Conservation (phyloP, 2,329 filamentous ascomycete genomes). For the Trematosphaeria pertusa region DNA sequence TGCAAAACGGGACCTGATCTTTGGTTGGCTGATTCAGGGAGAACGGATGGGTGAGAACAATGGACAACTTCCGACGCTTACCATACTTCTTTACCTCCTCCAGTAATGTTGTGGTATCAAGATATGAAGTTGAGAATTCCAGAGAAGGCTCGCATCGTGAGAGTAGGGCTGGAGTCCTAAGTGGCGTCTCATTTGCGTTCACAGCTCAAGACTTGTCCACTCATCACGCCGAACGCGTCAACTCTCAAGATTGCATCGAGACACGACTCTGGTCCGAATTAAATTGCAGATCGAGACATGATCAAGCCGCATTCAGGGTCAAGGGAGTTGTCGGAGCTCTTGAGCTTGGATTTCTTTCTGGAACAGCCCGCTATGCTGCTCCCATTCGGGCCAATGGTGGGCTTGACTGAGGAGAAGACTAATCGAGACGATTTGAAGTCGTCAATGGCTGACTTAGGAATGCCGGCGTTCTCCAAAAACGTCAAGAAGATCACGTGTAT, state of each 20-base stretch:
- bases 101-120: too few species aligned
- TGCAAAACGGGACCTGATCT: too few species aligned
- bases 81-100: too few species aligned
- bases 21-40: too few species aligned
- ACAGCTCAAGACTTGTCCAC: constrained; percentile 1
- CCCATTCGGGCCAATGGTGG: not conserved
- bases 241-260: constrained; percentile 5
- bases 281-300: constrained; percentile 10
- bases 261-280: constrained; percentile 5
- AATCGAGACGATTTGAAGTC: constrained; percentile 5
- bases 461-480: constrained; percentile 17
- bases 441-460: constrained; percentile 40
- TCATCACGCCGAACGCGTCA: not conserved
- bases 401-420: not conserved
- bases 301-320: constrained; percentile 3
- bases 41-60: too few species aligned
- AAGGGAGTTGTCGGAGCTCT: not conserved
- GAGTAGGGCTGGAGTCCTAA: not conserved
- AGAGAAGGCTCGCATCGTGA: too few species aligned
- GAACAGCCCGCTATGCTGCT: not conserved
- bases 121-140: too few species aligned
- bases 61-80: too few species aligned
- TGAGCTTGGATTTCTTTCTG: not conserved
- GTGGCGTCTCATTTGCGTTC: not conserved
- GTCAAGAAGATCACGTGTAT: constrained; percentile 25